Conservation (phyloP, 1,139 yeast species). For the Debaryomyces udenii region DNA sequence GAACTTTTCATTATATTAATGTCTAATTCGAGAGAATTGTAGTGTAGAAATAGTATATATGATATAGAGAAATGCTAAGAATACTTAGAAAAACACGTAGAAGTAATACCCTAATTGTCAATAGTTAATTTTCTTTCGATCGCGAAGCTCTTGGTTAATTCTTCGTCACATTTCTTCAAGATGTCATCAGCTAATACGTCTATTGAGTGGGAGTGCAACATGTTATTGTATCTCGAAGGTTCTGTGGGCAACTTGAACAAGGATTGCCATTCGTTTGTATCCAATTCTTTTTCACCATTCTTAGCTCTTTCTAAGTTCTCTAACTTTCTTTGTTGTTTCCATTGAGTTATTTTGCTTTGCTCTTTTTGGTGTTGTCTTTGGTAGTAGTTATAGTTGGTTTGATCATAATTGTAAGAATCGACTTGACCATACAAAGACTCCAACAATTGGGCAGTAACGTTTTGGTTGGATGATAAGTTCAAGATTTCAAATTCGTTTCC, state of each 20-base stretch:
- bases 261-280: slow-evolving; percentile 67
- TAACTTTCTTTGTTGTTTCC: slow-evolving; percentile 72
- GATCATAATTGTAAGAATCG: slow-evolving; percentile 80
- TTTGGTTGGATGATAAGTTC: slow-evolving; percentile 48
- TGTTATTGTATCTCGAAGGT: slow-evolving; percentile 75
- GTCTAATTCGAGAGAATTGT: slow-evolving; percentile 7
- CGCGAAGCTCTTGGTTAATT: slow-evolving; percentile 62
- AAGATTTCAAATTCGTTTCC: slow-evolving; percentile 42
- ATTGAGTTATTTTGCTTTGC: slow-evolving; percentile 67
- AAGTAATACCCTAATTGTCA: slow-evolving; percentile 1
- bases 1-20: slow-evolving; percentile 5
- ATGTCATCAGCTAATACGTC: slow-evolving; percentile 67
- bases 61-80: slow-evolving; percentile 1
- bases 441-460: slow-evolving; percentile 52
- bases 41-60: slow-evolving; percentile 6
- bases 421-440: slow-evolving; percentile 75
- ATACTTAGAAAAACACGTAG: background rate
- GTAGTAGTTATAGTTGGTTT: slow-evolving; percentile 80
- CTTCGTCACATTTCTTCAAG: slow-evolving; percentile 66
- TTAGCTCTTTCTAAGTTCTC: slow-evolving; percentile 66
- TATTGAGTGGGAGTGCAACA: slow-evolving; percentile 70
- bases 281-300: slow-evolving; percentile 59
- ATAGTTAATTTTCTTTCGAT: slow-evolving; percentile 51
- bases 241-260: slow-evolving; percentile 71
- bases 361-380: slow-evolving; percentile 80